Evolutionary conservation across 2,329 filamentous ascomycete genomes (phyloP), one percentile per base, ranked within the genome.

Genomic region (Botrytis paeoniae): DNA sequence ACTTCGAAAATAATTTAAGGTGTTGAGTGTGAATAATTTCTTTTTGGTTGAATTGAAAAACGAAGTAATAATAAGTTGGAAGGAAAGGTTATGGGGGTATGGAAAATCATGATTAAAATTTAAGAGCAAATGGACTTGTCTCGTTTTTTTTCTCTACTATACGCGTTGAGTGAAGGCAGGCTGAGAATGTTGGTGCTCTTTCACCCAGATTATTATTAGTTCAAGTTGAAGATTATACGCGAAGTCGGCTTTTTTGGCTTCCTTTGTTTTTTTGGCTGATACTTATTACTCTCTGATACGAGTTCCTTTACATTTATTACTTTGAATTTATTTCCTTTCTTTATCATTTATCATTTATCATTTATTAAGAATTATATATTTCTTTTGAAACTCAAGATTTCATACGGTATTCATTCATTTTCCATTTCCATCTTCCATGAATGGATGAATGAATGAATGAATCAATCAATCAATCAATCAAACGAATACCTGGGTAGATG

Each of bases 121-220:
- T 54, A 41, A 59, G 43, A 57, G 65, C 35, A 69, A 54, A 57
- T 39, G 37, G 65, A 39, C 51, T 41, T 69, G 29, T 32, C 37
- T 66, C 63, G n/a, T 66, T 66, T 48, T 63, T n/a, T 37, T 63
- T 9, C n/a, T 32, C 41, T 51, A 41, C 37, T 48, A 66, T 39
- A 66, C 65, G 65, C 48, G 48, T 54, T 69, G 65, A 69, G 37
- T 69, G 65, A 69, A 41, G 66, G 66, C 66, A 41, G 66, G 66
- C 66, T 69, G 66, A 69, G 39, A 69, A 51, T 68, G 64, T 69
- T 69, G 66, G 51, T 69, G 66, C 66, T 43, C 41, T 65, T 65
- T 65, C 41, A 43, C 41, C n/a, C 39, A 43, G n/a, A 43, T 65
- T 65, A 65, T 65, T 65, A 32, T 65, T 65, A 43, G 62, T 32